phyloP scores from a whole-genome alignment of 2,329 filamentous ascomycete genomes.

The Diaporthe aspalathi region DNA sequence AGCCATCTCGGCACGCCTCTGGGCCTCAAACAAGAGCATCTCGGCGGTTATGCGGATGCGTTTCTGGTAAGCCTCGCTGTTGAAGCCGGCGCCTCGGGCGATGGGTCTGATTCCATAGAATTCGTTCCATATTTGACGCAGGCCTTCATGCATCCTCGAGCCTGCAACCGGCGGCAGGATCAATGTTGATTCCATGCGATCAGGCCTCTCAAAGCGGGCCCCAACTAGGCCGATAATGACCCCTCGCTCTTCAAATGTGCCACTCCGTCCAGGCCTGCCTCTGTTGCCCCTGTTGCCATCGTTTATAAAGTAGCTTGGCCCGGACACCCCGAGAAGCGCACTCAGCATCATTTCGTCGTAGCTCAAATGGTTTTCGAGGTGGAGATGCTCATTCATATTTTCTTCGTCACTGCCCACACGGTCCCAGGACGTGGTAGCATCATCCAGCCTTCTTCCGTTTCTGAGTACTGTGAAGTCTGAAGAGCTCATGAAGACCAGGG shows the following conservation, averaged over 20 bases:
- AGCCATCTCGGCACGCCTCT: conserved; percentile 42
- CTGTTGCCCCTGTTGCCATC: conserved; percentile 45
- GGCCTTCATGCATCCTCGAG: conserved; percentile 39
- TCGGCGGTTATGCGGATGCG: conserved; percentile 45
- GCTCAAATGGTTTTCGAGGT: conserved; percentile 46
- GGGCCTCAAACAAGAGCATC: conserved; percentile 47
- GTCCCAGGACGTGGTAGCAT: neutral
- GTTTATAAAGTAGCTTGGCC: conserved; percentile 48
- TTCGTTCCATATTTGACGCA: neutral
- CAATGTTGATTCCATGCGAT: conserved; percentile 46
- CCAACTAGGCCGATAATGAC: conserved; percentile 49
- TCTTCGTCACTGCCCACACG: conserved; percentile 33
- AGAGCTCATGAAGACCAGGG: neutral
- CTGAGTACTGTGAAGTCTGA: neutral
- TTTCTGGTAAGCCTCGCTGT: conserved; percentile 43
- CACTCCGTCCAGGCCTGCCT: neutral
- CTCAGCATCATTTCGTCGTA: conserved; percentile 52
- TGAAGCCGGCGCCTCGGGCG: conserved; percentile 36
- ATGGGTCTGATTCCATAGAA: neutral
- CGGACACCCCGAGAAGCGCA: conserved; percentile 47
- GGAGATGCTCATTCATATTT: conserved; percentile 37
- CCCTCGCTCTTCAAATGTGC: conserved; percentile 45
- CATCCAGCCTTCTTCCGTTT: neutral
- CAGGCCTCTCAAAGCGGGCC: conserved; percentile 46
- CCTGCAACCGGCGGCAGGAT: neutral